phyloP scores from a whole-genome alignment of 352 stramenopile species.

The Aphanomyces astaci region DNA sequence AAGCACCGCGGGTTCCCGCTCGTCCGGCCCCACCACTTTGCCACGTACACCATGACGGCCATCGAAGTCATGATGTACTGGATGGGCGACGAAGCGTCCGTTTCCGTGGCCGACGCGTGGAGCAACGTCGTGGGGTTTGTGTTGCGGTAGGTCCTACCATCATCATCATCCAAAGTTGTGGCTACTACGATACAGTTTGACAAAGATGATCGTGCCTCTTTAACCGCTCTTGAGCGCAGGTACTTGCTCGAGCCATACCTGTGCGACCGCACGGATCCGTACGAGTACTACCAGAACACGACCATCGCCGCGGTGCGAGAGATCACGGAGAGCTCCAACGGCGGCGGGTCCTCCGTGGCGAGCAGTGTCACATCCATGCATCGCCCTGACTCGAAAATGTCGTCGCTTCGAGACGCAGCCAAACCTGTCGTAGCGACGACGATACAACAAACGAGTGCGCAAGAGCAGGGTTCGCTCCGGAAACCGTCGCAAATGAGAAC shows the following conservation, averaged over 20 bases:
- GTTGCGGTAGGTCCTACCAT: neutral
- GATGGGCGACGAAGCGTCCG: constrained; percentile 6
- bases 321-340: constrained; percentile 8
- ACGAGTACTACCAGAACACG: constrained; percentile 20
- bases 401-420: neutral
- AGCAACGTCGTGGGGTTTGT: constrained; percentile 8
- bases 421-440: too few relatives aligned
- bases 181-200: too few relatives aligned
- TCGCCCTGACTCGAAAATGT: neutral
- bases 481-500: too few relatives aligned
- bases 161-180: too few relatives aligned
- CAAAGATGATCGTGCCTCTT: too few relatives aligned
- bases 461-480: too few relatives aligned
- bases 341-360: neutral
- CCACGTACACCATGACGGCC: constrained; percentile 1
- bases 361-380: neutral
- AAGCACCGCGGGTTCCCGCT: neutral
- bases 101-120: constrained; percentile 1
- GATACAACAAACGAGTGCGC: too few relatives aligned
- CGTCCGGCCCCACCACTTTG: constrained; percentile 18
- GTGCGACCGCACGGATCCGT: constrained; percentile 5
- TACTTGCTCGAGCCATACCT: constrained; percentile 18
- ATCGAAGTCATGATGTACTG: constrained; percentile 21
- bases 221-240: too few relatives aligned
- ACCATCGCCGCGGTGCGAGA: constrained; percentile 16